These are phyloP conservation scores for Zelopaecilomyces penicillatus DNA, from an alignment of 2,329 filamentous ascomycete genomes.

Conservation along the genomic window DNA sequence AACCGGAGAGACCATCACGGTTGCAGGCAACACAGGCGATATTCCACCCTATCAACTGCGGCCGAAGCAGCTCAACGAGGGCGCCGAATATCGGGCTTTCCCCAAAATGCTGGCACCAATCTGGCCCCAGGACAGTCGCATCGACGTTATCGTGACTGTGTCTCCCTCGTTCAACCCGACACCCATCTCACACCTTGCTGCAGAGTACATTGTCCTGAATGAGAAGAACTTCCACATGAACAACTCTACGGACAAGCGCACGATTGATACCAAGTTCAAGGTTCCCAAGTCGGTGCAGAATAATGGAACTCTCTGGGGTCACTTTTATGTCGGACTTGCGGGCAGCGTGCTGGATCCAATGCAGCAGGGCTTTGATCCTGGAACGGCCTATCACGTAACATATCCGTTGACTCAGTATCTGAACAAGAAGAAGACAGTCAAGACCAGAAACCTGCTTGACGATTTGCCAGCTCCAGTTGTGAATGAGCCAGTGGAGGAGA, in stretches of 20 bases:
- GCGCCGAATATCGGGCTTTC: slow-evolving; percentile 53
- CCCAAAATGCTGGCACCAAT: slow-evolving; percentile 74
- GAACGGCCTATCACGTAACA: slow-evolving; percentile 73
- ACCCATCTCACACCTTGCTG: slow-evolving; percentile 55
- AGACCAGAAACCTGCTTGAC: slow-evolving; percentile 80
- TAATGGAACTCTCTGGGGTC: slow-evolving; percentile 89
- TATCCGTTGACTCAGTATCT: slow-evolving; percentile 85
- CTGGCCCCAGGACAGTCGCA: slow-evolving; percentile 68
- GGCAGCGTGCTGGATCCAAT: slow-evolving; percentile 71
- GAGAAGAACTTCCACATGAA: slow-evolving; percentile 75
- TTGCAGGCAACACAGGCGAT: slow-evolving; percentile 43
- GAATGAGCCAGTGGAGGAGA: slow-evolving; percentile 41
- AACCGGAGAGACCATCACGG: slow-evolving; percentile 42
- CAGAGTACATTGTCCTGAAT: slow-evolving; percentile 64
- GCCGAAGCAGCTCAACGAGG: slow-evolving; percentile 51
- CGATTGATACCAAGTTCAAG: slow-evolving; percentile 66
- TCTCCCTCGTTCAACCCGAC: slow-evolving; percentile 65
- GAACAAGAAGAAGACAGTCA: slow-evolving; percentile 79
- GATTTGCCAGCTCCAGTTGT: slow-evolving; percentile 29
- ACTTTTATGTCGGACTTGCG: slow-evolving; percentile 78
- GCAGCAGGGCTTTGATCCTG: slow-evolving; percentile 60
- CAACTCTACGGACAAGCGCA: slow-evolving; percentile 69
- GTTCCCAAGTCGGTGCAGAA: slow-evolving; percentile 76
- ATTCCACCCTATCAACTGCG: slow-evolving; percentile 60
- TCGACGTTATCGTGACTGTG: slow-evolving; percentile 82